Evolutionary conservation across 1,139 yeast genomes (phyloP).

Genomic region (Sugiyamaella novakii): DNA sequence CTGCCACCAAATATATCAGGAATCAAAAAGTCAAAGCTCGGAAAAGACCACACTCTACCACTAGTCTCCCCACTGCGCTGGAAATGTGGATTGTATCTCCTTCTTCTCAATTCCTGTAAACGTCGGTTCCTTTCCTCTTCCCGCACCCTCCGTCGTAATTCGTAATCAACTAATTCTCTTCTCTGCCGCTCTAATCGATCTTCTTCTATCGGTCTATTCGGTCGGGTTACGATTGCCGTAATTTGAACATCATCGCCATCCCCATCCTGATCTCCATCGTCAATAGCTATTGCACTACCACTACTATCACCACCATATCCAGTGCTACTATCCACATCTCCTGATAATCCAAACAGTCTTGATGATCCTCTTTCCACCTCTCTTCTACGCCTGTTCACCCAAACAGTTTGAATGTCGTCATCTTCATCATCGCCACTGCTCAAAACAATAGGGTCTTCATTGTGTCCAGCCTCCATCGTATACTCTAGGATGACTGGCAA

Average conservation of each 20-base stretch:
- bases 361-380: neutral
- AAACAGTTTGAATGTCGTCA: constrained; percentile 9
- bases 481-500: neutral
- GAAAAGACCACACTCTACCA: constrained; percentile 4
- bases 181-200: constrained; percentile 1
- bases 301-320: neutral
- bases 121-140: neutral
- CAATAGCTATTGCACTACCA: neutral
- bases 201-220: neutral
- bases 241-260: constrained; percentile 18
- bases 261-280: neutral
- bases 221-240: constrained; percentile 4
- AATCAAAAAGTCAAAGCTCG: constrained; percentile 2
- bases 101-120: neutral
- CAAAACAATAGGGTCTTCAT: constrained; percentile 6
- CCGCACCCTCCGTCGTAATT: neutral
- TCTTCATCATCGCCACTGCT: constrained; percentile 8
- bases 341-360: neutral
- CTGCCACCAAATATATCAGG: neutral
- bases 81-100: too few relatives aligned
- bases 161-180: neutral
- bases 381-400: neutral
- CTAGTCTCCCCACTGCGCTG: too few relatives aligned
- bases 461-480: neutral
- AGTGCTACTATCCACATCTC: too few relatives aligned